Evolutionary conservation across 208 protist genomes (phyloP), one percentile per base, ranked within the genome.

Genomic region (Leishmania lainsoni): DNA sequence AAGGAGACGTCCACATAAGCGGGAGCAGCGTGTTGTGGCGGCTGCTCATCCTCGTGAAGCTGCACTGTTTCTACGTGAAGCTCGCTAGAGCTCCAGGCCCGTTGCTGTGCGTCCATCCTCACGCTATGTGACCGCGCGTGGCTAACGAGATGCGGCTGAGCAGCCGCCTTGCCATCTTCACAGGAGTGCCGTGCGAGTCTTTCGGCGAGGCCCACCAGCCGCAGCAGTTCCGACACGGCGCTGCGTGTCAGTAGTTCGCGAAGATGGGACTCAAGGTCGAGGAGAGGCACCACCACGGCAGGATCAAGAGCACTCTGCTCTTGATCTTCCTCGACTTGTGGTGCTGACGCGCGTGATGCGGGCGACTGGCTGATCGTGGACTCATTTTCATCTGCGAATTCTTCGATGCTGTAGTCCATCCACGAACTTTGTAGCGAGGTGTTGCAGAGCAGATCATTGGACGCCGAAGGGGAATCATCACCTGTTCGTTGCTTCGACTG

Each of bases 201-300:
- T 70, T 79, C 69, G 17, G 63, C 14, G 52, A 80, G 29, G 14
- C 42, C 20, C 17, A 69, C 63, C 0, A 76, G 51, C 80, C 75
- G 80, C 69, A 80, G 48, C 35, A 79, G 2, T 10, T 84, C 68
- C 1, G 75, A 79, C 65, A 84, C 22, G 17, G 39, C 68, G 17
- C 10, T 42, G 6, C 74, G 74, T 49, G 59, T 49, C 51, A 80
- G 75, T 56, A 76, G 56, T 32, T 68, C 80, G 26, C 80, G 80
- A 39, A 68, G 54, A 10, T 63, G 68, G 1, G 69, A 42, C 49
- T 84, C 80, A 29, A 84, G 75, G 4, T 79, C 68, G 68, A 75
- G 0, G 3, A 84, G 65, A n/a, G 70, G 48, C 70, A 20, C 70
- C 48, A 4, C 70, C 26, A 35, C n/a, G 12, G n/a, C 49, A 32